These are phyloP conservation scores for Metschnikowia amazonensis DNA, from an alignment of 805 yeast genomes.

Conservation along the genomic window DNA sequence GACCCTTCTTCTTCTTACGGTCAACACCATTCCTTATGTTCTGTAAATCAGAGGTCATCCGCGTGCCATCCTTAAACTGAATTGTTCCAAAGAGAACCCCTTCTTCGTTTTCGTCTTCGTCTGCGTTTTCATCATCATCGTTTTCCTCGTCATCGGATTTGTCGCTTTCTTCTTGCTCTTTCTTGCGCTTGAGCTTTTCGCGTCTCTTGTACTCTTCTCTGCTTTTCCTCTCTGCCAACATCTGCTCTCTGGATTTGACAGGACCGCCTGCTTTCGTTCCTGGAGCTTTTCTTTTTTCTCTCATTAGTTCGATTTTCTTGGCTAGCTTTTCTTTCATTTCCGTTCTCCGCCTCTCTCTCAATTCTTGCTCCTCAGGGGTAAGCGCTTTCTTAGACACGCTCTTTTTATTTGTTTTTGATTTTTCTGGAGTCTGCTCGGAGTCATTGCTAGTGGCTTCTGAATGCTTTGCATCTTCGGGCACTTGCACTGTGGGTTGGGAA, in stretches of 20 bases:
- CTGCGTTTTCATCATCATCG: slow-evolving; percentile 29
- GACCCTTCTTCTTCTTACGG: slow-evolving; percentile 66
- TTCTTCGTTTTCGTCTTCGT: slow-evolving; percentile 29
- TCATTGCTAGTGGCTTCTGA: slow-evolving; percentile 16
- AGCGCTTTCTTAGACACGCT: slow-evolving; percentile 21
- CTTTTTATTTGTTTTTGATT: slow-evolving; percentile 8
- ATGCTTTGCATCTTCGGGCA: background rate
- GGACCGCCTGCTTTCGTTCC: slow-evolving; percentile 81
- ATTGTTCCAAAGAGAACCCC: slow-evolving; percentile 74
- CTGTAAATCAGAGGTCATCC: slow-evolving; percentile 68
- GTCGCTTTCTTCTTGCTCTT: slow-evolving; percentile 37
- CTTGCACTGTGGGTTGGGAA: background rate
- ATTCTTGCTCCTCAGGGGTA: slow-evolving; percentile 47
- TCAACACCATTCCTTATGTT: slow-evolving; percentile 48
- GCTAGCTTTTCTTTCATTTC: slow-evolving; percentile 78
- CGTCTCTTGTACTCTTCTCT: slow-evolving; percentile 45
- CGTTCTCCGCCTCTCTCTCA: slow-evolving; percentile 52
- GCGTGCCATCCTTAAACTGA: slow-evolving; percentile 75
- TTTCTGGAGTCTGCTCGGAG: slow-evolving; percentile 5
- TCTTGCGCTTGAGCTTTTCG: slow-evolving; percentile 41
- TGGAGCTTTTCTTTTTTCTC: slow-evolving; percentile 86
- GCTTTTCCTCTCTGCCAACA: slow-evolving; percentile 58
- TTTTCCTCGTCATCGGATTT: slow-evolving; percentile 38
- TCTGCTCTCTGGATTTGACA: slow-evolving; percentile 78
- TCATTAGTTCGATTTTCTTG: slow-evolving; percentile 61